Base-by-base conservation (phyloP, 768 basidiomycete genomes). In the Astraeus odoratus region DNA sequence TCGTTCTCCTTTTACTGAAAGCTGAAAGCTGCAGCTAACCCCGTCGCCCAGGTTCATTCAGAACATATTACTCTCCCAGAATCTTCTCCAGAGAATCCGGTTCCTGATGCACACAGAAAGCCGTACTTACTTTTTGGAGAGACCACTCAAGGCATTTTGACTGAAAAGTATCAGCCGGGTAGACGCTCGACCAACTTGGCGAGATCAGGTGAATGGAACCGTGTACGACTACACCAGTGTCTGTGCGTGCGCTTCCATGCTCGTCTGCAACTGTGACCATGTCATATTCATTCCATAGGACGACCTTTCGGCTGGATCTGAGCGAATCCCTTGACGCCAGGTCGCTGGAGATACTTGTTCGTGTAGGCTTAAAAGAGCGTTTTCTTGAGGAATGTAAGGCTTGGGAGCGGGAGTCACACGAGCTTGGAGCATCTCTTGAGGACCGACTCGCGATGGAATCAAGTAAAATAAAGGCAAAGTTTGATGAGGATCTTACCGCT, bases 71-170 rank as follows among this genome's bases (percentile, higher is more conserved):
- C n/a, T n/a, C n/a, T n/a, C n/a, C n/a, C n/a, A n/a, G n/a, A n/a
- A n/a, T n/a, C n/a, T n/a, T 13, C 49, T 2, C 39, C 42, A 1
- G n/a, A n/a, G n/a, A 49, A 53, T 35, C 46, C 48, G 0, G 29
- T 4, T 1, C 41, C 44, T 0, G 48, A 59, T 5, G n/a, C n/a
- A n/a, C n/a, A n/a, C n/a, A n/a, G n/a, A n/a, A 39, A 41, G 9
- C 68, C 68, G 1, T 54, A 44, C 31, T 55, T 75, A 0, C 45
- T 75, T 16, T 54, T 49, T 26, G 71, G 73, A 3, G 74, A 75
- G 50, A 66, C 66, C 1, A 19, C 45, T 2, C 71, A 73, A 48
- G 74, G 62, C 1, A 67, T 75, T 42, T 44, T 74, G 52, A 67
- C 66, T 0, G 56, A 58, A 6, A 46, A 52, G n/a, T 55, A 63